Base-by-base conservation (phyloP, 805 yeast genomes). In the Candida ortonii region DNA sequence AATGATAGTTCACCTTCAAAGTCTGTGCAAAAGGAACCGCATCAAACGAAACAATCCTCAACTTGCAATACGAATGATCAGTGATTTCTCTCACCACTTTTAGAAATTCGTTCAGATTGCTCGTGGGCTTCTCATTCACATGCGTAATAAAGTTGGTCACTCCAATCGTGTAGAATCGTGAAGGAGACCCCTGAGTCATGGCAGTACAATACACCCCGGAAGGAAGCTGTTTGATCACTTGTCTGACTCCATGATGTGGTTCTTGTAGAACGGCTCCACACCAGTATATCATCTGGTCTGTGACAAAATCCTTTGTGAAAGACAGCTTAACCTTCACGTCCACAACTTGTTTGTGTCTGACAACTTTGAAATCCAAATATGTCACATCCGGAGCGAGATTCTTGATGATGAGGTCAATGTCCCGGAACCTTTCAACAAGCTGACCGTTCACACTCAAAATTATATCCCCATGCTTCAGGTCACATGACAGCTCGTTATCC, bases 171-270 rank as follows among this genome's bases (percentile, higher is more conserved):
- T 84, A 87, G 53, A 84, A 89, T 36, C 78, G 71, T 12, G 93
- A 93, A 6, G 96, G 96, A 0, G 95, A 85, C 6, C 96, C 95
- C 22, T 76, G 71, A 26, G 80, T 71, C 53, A 84, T 74, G 16
- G 78, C 69, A 2, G 87, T 80, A 34, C 87, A 80, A 53, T 88
- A 89, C n/a, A 89, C 93, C 34, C 76, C 78, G 12, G 90, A 80
- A 9, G 95, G 96, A 33, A 86, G 65, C 36, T 73, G 68, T 34
- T 76, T 75, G 73, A 84, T 80, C 23, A 84, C 78, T 62, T 88
- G 96, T 43, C 89, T 76, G 12, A 88, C 96, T 7, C 93, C 90
- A 53, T 84, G 94, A 58, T 87, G 96, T n/a, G 96, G 96, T 23
- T 77, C 72, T 54, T 89, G 97, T 21, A 89, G 59, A 5, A 82